phyloP scores from a whole-genome alignment of 768 basidiomycete species.

The Mycena maculata region DNA sequence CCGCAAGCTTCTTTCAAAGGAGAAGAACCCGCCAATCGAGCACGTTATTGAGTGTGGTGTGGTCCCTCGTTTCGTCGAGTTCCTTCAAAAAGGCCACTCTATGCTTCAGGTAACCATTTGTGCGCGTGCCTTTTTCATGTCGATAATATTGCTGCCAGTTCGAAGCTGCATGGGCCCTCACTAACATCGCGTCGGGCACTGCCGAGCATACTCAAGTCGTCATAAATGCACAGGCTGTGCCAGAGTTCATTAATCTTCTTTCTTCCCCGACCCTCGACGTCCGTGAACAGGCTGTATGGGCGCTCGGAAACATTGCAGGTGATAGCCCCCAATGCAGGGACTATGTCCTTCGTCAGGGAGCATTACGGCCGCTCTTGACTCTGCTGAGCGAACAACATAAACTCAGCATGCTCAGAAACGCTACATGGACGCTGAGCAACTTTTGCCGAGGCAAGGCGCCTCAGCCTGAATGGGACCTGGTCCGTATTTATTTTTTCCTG shows the following conservation, averaged over 20 bases:
- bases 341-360: conserved; percentile 94
- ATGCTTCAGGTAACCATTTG: conserved; percentile 79
- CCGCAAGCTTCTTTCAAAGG: conserved; percentile 98
- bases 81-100: conserved; percentile 81
- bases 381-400: conserved; percentile 97
- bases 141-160: conserved; percentile 63
- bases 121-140: background rate
- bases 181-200: conserved; percentile 98
- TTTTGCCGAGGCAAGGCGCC: conserved; percentile 98
- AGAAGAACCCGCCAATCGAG: conserved; percentile 99
- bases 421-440: conserved; percentile 99
- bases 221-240: conserved; percentile 93
- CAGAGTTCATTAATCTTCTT: conserved; percentile 95
- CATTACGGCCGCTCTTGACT: conserved; percentile 90
- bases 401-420: conserved; percentile 97
- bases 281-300: conserved; percentile 99
- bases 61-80: conserved; percentile 96
- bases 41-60: conserved; percentile 98
- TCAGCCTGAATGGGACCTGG: conserved; percentile 97
- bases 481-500: conserved; percentile 51
- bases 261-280: conserved; percentile 97
- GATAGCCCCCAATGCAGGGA: conserved; percentile 98
- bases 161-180: conserved; percentile 97
- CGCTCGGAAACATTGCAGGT: conserved; percentile 98
- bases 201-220: conserved; percentile 99